A percentile compares a stretch with the other conserved stretches of the same genome.
Conservation (phyloP, 75 land plant genomes). For the Pinus tabuliformis region DNA sequence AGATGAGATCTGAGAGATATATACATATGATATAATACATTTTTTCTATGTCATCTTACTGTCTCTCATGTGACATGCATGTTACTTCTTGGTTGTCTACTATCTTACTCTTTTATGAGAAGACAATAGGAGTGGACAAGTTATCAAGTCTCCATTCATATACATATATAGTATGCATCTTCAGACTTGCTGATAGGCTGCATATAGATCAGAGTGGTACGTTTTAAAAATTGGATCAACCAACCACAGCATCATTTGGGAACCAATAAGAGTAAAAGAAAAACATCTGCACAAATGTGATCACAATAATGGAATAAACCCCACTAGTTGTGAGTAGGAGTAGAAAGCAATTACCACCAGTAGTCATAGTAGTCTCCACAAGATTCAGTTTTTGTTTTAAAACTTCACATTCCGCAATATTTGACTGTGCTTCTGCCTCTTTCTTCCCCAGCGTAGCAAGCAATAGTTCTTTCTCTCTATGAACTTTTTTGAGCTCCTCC, state of each 20-base stretch:
- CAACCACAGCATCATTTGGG: too few relatives aligned
- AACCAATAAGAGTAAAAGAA: background rate
- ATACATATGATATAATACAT: too few relatives aligned
- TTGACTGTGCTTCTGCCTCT: constrained; percentile 30
- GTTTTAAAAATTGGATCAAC: background rate
- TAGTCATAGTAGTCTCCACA: background rate
- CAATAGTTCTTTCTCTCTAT: constrained; percentile 34
- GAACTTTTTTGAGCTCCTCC: constrained; percentile 50
- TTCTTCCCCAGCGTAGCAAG: constrained; percentile 33
- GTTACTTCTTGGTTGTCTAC: too few relatives aligned
- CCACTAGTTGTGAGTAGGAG: background rate
- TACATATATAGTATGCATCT: constrained; percentile 4
- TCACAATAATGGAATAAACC: background rate
- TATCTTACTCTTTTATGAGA: too few relatives aligned
- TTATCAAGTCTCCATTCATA: too few relatives aligned
- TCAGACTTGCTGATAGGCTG: background rate
- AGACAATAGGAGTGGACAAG: too few relatives aligned
- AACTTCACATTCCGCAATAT: constrained; percentile 21
- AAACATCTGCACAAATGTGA: background rate
- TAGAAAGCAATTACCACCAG: constrained; percentile 7
- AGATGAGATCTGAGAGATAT: too few relatives aligned
- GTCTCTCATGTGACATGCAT: too few relatives aligned
- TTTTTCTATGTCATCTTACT: too few relatives aligned
- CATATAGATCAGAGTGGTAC: background rate
- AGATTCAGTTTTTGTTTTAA: constrained; percentile 7